Evolutionary conservation across 352 stramenopile genomes (phyloP).

Genomic region (Phytophthora meadii): DNA sequence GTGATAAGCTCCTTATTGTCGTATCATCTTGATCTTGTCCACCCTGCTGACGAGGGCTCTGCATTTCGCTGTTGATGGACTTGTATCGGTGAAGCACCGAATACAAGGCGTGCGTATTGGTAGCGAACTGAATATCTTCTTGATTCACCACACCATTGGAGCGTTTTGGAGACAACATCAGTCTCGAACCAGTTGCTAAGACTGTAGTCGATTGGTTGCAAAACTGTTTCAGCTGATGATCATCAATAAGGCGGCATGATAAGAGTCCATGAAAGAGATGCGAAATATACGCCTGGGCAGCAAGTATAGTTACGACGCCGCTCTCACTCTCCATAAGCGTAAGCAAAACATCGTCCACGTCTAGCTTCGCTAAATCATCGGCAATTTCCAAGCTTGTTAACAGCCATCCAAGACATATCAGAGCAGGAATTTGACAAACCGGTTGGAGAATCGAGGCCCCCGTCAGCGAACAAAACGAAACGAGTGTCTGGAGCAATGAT

Average conservation of each 20-base stretch:
- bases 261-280: constrained; percentile 22
- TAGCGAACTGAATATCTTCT: constrained; percentile 21
- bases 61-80: constrained; percentile 10
- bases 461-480: constrained; percentile 30
- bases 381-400: constrained; percentile 19
- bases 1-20: not conserved
- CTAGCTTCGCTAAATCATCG: constrained; percentile 21
- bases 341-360: constrained; percentile 24
- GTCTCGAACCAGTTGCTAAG: constrained; percentile 11
- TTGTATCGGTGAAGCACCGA: constrained; percentile 11
- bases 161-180: constrained; percentile 18
- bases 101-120: constrained; percentile 6
- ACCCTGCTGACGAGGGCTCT: constrained; percentile 1
- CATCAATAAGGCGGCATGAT: constrained; percentile 6
- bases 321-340: constrained; percentile 24
- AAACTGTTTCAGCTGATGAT: constrained; percentile 18
- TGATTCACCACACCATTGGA: constrained; percentile 4
- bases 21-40: constrained; percentile 12
- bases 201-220: constrained; percentile 27
- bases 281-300: constrained; percentile 9
- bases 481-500: constrained; percentile 28
- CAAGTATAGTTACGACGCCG: constrained; percentile 14
- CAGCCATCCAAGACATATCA: constrained; percentile 28
- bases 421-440: constrained; percentile 24
- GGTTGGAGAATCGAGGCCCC: constrained; percentile 27